Evolutionary conservation across 2,329 filamentous ascomycete genomes (phyloP).

Genomic region (Incumbomyces delicatus): DNA sequence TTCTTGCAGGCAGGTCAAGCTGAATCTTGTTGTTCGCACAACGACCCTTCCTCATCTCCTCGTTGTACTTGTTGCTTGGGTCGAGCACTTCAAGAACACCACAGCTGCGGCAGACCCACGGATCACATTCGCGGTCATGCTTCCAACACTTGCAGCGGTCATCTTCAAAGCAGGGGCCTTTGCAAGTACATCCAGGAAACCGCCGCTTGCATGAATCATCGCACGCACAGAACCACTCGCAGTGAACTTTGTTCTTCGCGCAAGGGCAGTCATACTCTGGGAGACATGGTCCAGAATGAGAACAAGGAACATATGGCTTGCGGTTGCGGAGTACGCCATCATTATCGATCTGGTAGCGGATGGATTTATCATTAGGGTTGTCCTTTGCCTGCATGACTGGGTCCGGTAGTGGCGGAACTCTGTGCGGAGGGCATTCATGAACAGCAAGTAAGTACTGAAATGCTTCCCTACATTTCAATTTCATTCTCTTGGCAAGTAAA

Average conservation of each 20-base stretch:
- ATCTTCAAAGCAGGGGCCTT: slow-evolving; percentile 18
- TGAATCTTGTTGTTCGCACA: slow-evolving; percentile 69
- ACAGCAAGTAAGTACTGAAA: slow-evolving; percentile 14
- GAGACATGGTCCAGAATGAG: slow-evolving; percentile 18
- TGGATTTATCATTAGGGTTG: too few species aligned
- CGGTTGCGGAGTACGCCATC: slow-evolving; percentile 15
- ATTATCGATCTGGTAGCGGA: slow-evolving; percentile 12
- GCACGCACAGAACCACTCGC: slow-evolving; percentile 20
- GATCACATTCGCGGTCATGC: slow-evolving; percentile 71
- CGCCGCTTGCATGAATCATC: slow-evolving; percentile 18
- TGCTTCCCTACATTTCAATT: slow-evolving; percentile 13
- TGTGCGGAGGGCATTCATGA: background rate
- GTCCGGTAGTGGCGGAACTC: background rate
- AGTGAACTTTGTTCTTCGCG: slow-evolving; percentile 17
- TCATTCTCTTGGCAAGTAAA: slow-evolving; percentile 13
- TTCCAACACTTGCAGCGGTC: slow-evolving; percentile 56
- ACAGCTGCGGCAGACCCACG: slow-evolving; percentile 61
- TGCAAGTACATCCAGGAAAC: slow-evolving; percentile 21
- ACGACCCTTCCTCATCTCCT: slow-evolving; percentile 45
- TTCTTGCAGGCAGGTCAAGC: slow-evolving; percentile 53
- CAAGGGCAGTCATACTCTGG: slow-evolving; percentile 18
- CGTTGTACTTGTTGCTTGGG: slow-evolving; percentile 54
- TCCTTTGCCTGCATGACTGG: too few species aligned
- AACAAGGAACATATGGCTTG: slow-evolving; percentile 19
- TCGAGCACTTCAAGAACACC: slow-evolving; percentile 61